Evolutionary conservation across 2,329 filamentous ascomycete species (phyloP).

Genomic region (Apiospora kogelbergensis): DNA sequence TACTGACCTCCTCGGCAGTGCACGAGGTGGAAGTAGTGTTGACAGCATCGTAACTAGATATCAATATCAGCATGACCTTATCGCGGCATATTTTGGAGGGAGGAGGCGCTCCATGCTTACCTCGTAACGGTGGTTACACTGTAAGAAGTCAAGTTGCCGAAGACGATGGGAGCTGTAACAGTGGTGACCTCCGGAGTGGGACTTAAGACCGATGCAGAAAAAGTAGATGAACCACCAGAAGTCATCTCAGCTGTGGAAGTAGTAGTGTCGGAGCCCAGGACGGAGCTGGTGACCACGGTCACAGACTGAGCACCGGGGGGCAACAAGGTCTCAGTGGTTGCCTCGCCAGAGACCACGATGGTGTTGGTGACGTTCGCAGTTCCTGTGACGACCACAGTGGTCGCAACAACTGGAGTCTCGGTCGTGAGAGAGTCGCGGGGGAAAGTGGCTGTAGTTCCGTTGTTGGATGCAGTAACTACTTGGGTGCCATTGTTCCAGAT

Average conservation of each 20-base stretch:
- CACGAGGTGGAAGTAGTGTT: background rate
- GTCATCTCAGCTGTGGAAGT: background rate
- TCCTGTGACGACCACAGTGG: background rate
- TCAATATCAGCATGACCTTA: background rate
- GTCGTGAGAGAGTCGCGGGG: background rate
- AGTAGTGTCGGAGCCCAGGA: background rate
- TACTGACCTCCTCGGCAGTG: background rate
- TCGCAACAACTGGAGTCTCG: background rate
- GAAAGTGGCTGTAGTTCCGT: background rate
- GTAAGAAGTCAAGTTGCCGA: background rate
- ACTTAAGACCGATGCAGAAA: background rate
- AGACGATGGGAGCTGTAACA: background rate
- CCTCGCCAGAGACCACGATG: background rate
- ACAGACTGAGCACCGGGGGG: background rate
- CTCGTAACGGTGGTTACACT: background rate
- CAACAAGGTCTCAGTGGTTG: background rate
- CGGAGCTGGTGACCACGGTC: background rate
- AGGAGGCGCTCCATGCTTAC: background rate
- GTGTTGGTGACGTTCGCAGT: background rate
- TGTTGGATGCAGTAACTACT: background rate
- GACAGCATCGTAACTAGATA: background rate
- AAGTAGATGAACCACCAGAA: background rate
- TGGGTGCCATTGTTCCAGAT: background rate
- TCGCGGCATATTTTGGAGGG: too few species aligned
- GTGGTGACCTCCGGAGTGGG: background rate